Base-by-base conservation (phyloP, 495 filamentous ascomycete genomes). In the Cercophora sp. region DNA sequence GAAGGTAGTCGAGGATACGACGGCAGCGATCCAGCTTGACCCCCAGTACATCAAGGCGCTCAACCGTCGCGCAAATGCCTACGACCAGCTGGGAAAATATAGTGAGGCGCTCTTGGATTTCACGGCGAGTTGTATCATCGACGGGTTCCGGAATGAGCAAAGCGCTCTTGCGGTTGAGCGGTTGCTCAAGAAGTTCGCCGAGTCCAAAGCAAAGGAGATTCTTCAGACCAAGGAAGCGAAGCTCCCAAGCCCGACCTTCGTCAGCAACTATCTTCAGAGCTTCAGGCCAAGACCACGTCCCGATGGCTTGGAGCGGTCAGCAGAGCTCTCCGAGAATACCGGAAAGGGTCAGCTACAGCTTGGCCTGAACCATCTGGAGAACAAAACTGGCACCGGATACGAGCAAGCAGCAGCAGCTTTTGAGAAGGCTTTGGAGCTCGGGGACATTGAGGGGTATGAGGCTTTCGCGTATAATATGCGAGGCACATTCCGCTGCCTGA, bases 121-220 rank as follows among this genome's bases (percentile, higher is more conserved):
- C 70, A 99, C 93, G 15, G 94, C 94, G 34, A 96, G 90, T 77
- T 99, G 93, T 74, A 99, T 99, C 61, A 96, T 99, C 67, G 94
- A 97, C 71, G 83, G 83, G 41, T 99, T 99, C 78, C 82, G 83
- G 66, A 96, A 93, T 69, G 87, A 96, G 58, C 71, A 77, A 45
- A 93, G 86, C 62, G 91, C 92, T 13, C 81, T 91, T 64, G 83
- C 89, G 18, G 90, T 99, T 5, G 93, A 99, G 76, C 78, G 91
- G 43, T 69, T 99, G 59, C 75, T 99, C 50, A 96, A 97, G 82
- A 96, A 96, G 78, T 91, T 96, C 47, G 93, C 93, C 25, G 92
- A 97, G 67, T 74, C 85, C 45, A 96, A 96, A 70, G 91, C 85
- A 54, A 89, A 90, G 70, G 81, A 79, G 25, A 96, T 99, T 53